Base-by-base conservation (phyloP, 345 rosid genomes). In the Aurinia saxatilis region DNA sequence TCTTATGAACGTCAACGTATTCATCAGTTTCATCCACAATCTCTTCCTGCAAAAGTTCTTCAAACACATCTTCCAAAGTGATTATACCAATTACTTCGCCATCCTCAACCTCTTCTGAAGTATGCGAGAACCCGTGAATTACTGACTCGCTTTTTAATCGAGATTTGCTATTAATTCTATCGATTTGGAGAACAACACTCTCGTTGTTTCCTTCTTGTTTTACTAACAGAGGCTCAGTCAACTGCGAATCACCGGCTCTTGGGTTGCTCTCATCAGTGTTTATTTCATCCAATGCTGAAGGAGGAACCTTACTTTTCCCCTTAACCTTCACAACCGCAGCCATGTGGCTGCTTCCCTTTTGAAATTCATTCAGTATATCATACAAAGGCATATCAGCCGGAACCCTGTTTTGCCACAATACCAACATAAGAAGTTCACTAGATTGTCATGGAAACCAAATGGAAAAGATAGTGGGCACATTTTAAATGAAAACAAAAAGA, bases 281-380 rank as follows among this genome's bases (percentile, higher is more conserved):
- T 62, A 66, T 89, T 47, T 75, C 84, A 31, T 62, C 75, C 11
- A 45, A 38, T 35, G 74, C 62, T 13, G 76, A 66, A 12, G 60
- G 76, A 74, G 65, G 71, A 60, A 54, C 61, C 78, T 80, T 84
- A 67, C 31, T 56, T 72, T 84, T 89, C 35, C 79, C 87, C 48
- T 81, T 87, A 39, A 79, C 78, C 75, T 79, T 87, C 60, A 90
- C 99, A 67, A 93, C 96, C 65, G 99, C 99, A 18, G 99, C 99
- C 99, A 93, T 93, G 70, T 93, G 99, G 77, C 99, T 93, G 79
- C 99, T 93, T 10, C 99, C 99, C 77, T 93, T 90, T 72, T 93
- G 99, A 75, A 93, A 93, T 78, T 93, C 99, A 16, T 93, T 93
- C 57, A 93, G 75, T 60, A 93, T 93, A 74, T 90, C 99, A 59